Evolutionary conservation across 225 moss, liverwort and hornwort genomes (phyloP).

Genomic region (Antitrichia curtipendula): DNA sequence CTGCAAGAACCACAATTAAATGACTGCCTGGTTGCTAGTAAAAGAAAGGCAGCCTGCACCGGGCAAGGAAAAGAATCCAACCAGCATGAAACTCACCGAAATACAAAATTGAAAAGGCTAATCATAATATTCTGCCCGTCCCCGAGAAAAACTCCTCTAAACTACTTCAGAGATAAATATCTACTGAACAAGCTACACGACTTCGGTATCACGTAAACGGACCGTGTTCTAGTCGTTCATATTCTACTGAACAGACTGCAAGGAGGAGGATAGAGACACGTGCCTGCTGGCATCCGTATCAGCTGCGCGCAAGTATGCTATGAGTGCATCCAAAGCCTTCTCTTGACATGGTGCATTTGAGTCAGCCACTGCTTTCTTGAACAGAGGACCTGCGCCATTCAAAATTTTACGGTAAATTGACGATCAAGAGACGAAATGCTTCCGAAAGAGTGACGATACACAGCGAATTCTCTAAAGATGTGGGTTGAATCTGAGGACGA

Average conservation of each 20-base stretch:
- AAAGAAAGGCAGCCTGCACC: not conserved
- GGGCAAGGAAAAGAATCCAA: not conserved
- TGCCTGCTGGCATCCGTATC: slow-evolving; percentile 73
- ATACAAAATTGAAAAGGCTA: not conserved
- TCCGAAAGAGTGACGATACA: not conserved
- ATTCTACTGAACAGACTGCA: not conserved
- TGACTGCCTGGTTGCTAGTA: not conserved
- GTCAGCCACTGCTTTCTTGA: slow-evolving; percentile 80
- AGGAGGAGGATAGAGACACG: not conserved
- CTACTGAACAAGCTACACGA: not conserved
- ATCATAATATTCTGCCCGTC: not conserved
- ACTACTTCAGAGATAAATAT: not conserved
- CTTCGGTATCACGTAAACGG: not conserved
- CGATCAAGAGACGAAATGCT: not conserved
- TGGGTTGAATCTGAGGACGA: not conserved
- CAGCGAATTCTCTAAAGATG: not conserved
- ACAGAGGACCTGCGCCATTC: slow-evolving; percentile 50
- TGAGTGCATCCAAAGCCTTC: slow-evolving; percentile 89
- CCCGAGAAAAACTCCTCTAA: not conserved
- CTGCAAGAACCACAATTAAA: slow-evolving; percentile 19
- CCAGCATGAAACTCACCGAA: not conserved
- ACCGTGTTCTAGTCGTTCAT: not conserved
- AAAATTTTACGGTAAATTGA: not conserved
- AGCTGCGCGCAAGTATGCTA: slow-evolving; percentile 68
- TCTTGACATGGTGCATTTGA: slow-evolving; percentile 95